Base-by-base conservation (phyloP, 768 basidiomycete species). In the Mrakia frigida region DNA sequence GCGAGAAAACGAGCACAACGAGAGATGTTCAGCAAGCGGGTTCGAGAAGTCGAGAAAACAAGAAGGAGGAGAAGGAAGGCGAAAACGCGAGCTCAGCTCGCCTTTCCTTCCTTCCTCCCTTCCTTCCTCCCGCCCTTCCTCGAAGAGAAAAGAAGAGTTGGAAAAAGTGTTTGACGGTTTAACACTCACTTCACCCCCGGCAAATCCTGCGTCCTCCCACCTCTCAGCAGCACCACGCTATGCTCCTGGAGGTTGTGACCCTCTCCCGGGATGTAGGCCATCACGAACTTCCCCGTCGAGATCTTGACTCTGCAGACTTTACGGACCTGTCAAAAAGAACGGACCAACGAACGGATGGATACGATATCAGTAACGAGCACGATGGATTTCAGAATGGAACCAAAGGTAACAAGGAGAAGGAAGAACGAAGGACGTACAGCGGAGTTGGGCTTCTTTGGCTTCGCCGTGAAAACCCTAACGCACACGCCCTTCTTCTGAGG, bases 161-260 rank as follows among this genome's bases (percentile, higher is more conserved):
- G n/a, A n/a, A n/a, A n/a, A n/a, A n/a, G 31, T 13, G 28, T 6
- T 21, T 39, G 33, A 13, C 16, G 59, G 13, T 28, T 9, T 25
- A 33, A 43, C 2, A 79, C 88, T 71, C 80, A 97, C 97, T 92
- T 89, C 39, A 98, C 92, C 88, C 97, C 95, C 52, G 96, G 96
- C 83, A 98, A 87, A 90, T 99, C 97, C 86, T 98, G 95, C 1
- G 94, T 91, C 85, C 94, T 88, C 21, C 97, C 97, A 6, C 97
- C 97, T 80, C 95, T 86, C n/a, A 98, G 88, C 61, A 98, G 84
- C 1, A 98, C 94, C 6, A 98, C 96, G 84, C 91, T 91, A 81
- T 99, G 97, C 83, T 98, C 97, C 85, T 98, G 97, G 81, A 98
- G 84, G 82, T 97, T 98, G 83, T 98, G 96, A 0, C 97, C 97